phyloP scores from a whole-genome alignment of 2,329 filamentous ascomycete genomes.

The Talaromyces sp. region DNA sequence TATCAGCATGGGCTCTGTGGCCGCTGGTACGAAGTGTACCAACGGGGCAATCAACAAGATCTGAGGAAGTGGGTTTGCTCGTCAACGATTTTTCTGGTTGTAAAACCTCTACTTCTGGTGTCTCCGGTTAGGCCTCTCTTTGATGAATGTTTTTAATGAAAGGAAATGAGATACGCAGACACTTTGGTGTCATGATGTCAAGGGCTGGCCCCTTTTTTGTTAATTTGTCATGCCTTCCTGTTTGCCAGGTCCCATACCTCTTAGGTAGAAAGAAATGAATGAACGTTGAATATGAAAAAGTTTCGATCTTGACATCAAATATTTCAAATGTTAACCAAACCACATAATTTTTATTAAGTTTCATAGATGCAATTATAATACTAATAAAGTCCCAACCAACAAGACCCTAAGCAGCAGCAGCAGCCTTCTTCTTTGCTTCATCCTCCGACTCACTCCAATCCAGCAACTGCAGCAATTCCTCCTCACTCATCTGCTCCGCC shows the following conservation, averaged over 20 bases:
- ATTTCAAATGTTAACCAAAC: not conserved
- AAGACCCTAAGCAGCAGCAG: not conserved
- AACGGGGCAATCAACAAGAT: conserved; percentile 16
- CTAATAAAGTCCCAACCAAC: not conserved
- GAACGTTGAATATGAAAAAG: not conserved
- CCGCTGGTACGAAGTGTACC: conserved; percentile 29
- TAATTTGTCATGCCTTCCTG: too few relatives aligned
- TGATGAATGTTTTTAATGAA: not conserved
- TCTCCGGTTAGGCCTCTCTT: not conserved
- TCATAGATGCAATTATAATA: not conserved
- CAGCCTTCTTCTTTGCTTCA: not conserved
- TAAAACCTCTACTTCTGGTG: not conserved
- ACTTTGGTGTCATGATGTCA: not conserved
- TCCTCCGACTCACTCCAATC: conserved; percentile 36
- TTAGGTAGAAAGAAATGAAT: not conserved
- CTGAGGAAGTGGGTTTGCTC: not conserved
- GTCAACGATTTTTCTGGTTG: not conserved
- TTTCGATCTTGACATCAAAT: not conserved
- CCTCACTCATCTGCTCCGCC: conserved; percentile 61
- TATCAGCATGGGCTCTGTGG: conserved; percentile 33
- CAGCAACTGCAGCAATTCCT: conserved; percentile 66
- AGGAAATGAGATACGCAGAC: not conserved
- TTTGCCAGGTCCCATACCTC: too few relatives aligned
- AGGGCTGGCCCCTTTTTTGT: not conserved
- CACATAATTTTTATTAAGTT: not conserved